Conservation (phyloP, 2,329 filamentous ascomycete genomes). For the Epichloe scottii region DNA sequence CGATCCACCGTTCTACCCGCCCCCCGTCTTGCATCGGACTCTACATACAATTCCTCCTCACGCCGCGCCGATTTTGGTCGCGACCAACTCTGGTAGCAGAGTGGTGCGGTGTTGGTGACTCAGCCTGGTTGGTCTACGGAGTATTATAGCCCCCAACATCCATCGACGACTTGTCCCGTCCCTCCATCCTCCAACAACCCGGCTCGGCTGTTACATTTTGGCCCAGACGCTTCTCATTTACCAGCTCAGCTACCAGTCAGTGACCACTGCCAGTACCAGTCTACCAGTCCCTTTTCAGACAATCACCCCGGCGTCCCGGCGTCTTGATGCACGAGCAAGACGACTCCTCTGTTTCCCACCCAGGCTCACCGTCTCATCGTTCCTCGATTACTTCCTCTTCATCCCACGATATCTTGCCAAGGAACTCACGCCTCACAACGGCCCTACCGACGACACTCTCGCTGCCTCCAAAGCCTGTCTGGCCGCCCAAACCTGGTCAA, state of each 20-base stretch:
- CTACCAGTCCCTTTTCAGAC: neutral
- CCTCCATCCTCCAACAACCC: no score
- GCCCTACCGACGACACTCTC: constrained; percentile 1
- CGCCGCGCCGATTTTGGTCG: no score
- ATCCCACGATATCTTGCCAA: neutral
- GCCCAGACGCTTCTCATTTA: neutral
- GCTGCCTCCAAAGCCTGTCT: constrained; percentile 3
- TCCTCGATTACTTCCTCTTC: constrained; percentile 5
- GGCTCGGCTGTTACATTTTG: no score
- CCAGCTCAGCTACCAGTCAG: neutral
- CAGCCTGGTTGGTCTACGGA: no score
- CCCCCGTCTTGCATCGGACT: no score
- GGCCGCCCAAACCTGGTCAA: constrained; percentile 3
- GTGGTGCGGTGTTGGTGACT: neutral
- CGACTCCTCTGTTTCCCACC: neutral
- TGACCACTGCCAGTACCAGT: neutral
- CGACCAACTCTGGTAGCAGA: neutral
- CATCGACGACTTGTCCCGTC: no score
- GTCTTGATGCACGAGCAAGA: constrained; percentile 20
- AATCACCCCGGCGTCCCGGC: constrained; percentile 11
- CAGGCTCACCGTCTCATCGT: neutral
- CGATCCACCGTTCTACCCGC: no score
- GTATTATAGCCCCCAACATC: no score
- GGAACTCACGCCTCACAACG: neutral
- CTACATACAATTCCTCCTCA: no score